Conservation (phyloP, 2,329 filamentous ascomycete species). For the Cercospora sp. region DNA sequence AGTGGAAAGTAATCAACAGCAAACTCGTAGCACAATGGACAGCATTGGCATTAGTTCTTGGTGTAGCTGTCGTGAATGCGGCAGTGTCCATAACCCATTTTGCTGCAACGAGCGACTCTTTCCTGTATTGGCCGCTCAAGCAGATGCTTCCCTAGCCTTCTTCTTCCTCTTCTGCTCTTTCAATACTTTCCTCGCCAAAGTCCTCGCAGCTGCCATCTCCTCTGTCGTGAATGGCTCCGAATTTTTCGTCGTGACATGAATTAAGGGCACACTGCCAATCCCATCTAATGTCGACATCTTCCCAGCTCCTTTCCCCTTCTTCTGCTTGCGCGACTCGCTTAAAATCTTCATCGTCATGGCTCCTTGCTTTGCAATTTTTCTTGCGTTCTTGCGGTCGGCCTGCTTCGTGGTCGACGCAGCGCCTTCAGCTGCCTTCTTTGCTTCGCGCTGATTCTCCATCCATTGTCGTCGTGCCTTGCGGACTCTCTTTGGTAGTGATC, state of each 20-base stretch:
- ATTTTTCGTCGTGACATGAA: conserved; percentile 10
- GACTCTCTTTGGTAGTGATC: conserved; percentile 26
- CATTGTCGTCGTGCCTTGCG: conserved; percentile 25
- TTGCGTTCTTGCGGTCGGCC: conserved; percentile 6
- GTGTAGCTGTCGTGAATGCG: not conserved
- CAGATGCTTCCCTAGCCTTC: not conserved
- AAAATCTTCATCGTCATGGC: conserved; percentile 18
- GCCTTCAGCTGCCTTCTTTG: conserved; percentile 7
- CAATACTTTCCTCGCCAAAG: conserved; percentile 22
- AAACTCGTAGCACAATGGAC: not conserved
- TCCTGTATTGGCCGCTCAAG: not conserved
- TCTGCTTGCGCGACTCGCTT: conserved; percentile 13
- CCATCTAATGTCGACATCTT: conserved; percentile 14
- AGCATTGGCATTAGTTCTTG: not conserved
- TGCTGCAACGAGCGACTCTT: not conserved
- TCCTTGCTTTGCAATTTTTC: conserved; percentile 19
- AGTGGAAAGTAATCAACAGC: not conserved
- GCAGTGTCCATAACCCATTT: not conserved
- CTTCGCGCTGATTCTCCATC: conserved; percentile 22
- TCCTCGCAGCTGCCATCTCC: conserved; percentile 23
- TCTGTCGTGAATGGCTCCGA: conserved; percentile 16
- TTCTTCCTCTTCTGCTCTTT: conserved; percentile 23
- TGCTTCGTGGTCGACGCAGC: no score
- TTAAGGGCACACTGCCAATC: conserved; percentile 17
- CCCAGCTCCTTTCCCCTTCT: not conserved